phyloP scores from a whole-genome alignment of 2,329 filamentous ascomycete genomes.

The Xylariaceae sp. region DNA sequence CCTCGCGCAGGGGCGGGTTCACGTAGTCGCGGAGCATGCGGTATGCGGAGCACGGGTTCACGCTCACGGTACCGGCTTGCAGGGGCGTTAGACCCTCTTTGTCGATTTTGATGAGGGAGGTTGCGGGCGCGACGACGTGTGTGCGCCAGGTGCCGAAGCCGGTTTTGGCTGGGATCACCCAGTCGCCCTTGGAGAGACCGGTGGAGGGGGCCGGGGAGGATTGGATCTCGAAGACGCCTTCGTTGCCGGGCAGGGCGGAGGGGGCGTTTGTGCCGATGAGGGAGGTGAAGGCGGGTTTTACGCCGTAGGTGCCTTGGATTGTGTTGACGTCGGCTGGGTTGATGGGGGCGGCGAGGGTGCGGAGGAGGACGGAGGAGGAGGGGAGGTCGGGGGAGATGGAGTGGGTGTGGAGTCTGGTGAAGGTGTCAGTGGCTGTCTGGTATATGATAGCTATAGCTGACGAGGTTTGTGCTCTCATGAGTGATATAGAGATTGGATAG shows the following conservation, averaged over 20 bases:
- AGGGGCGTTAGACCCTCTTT: constrained; percentile 64
- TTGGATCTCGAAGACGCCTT: constrained; percentile 89
- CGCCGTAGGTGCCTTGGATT: constrained; percentile 92
- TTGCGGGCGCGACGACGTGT: constrained; percentile 63
- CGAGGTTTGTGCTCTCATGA: too few relatives aligned
- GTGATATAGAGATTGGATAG: not conserved
- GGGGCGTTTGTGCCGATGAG: constrained; percentile 71
- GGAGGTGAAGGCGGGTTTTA: constrained; percentile 71
- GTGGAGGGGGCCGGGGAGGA: constrained; percentile 50
- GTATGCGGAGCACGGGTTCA: constrained; percentile 94
- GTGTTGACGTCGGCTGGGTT: constrained; percentile 98
- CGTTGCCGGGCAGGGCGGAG: constrained; percentile 78
- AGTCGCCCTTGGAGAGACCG: constrained; percentile 68
- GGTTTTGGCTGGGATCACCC: constrained; percentile 82
- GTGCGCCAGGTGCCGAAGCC: constrained; percentile 94
- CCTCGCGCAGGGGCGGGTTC: constrained; percentile 48
- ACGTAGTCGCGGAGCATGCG: constrained; percentile 82
- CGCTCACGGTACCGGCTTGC: constrained; percentile 80
- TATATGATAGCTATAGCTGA: too few relatives aligned
- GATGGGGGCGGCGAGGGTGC: constrained; percentile 84
- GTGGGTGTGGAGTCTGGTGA: constrained; percentile 59
- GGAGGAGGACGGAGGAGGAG: constrained; percentile 62
- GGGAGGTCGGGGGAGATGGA: constrained; percentile 73
- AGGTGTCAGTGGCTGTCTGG: too few relatives aligned
- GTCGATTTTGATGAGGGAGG: constrained; percentile 43